These are phyloP conservation scores for Backusella luteola DNA, from an alignment of 192 early-diverging fungal species.

Conservation along the genomic window DNA sequence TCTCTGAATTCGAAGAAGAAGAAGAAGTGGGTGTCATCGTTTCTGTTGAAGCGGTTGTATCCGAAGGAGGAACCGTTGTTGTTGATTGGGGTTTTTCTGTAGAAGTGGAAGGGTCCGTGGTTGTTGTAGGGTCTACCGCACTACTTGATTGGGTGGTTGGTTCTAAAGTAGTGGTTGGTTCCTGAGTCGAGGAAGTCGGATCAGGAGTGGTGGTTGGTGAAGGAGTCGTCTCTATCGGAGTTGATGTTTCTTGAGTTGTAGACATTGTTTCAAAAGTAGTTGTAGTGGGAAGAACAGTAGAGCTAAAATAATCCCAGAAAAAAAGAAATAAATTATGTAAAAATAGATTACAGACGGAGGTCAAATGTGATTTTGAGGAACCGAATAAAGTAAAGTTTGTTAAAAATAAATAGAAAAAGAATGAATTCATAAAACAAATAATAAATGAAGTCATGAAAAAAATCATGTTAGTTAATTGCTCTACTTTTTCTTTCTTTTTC, in stretches of 20 bases:
- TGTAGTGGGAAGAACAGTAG: slow-evolving; percentile 2
- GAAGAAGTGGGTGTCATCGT: background rate
- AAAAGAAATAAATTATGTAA: background rate
- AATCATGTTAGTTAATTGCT: background rate
- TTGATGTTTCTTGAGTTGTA: background rate
- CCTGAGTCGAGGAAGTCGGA: background rate
- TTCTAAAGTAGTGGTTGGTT: background rate
- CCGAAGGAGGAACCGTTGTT: background rate
- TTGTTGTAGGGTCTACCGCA: background rate
- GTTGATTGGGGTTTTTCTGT: background rate
- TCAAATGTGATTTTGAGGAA: slow-evolving; percentile 1
- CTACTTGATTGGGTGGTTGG: background rate
- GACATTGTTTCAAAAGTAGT: slow-evolving; percentile 11
- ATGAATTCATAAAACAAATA: background rate
- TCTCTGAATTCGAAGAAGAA: background rate
- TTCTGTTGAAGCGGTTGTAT: background rate
- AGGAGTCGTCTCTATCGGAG: slow-evolving; percentile 1
- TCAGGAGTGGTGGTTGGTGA: background rate
- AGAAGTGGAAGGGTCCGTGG: background rate
- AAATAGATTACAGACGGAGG: slow-evolving; percentile 1
- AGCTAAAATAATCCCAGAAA: background rate
- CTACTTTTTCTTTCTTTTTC: background rate
- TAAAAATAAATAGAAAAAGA: background rate
- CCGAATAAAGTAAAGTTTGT: slow-evolving; percentile 3
- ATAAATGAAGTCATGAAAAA: background rate